Percentiles rank a stretch among this genome's conserved stretches.
phyloP scores from a whole-genome alignment of 1,139 yeast genomes.

The Kodamaea arcana region DNA sequence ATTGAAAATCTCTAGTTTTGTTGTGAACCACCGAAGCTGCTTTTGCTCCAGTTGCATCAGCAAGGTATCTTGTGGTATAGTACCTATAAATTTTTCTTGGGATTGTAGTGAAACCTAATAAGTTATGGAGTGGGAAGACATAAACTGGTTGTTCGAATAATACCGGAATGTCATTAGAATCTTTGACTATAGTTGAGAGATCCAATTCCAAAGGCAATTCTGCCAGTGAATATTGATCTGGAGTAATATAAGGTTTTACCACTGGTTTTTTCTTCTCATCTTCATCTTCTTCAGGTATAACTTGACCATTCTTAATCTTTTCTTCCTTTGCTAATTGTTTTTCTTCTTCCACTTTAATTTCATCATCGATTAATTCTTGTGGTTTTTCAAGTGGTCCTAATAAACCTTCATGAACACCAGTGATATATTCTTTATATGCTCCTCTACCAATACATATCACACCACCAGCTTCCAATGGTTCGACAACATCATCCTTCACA shows the following conservation, averaged over 20 bases:
- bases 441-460: constrained; percentile 93
- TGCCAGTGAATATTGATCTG: constrained; percentile 52
- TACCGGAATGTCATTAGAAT: constrained; percentile 47
- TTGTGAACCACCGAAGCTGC: constrained; percentile 60
- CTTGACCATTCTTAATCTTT: constrained; percentile 12
- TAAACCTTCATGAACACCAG: constrained; percentile 92
- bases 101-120: constrained; percentile 72
- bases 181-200: constrained; percentile 19
- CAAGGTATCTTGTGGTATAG: constrained; percentile 66
- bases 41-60: constrained; percentile 64
- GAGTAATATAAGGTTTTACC: constrained; percentile 58
- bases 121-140: constrained; percentile 68
- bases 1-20: constrained; percentile 51
- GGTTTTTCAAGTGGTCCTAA: constrained; percentile 86
- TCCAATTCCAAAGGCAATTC: constrained; percentile 61
- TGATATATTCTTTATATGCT: constrained; percentile 86
- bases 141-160: constrained; percentile 71
- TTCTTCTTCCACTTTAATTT: constrained; percentile 20
- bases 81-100: constrained; percentile 77
- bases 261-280: constrained; percentile 33
- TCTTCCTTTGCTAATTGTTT: constrained; percentile 14
- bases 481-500: constrained; percentile 46
- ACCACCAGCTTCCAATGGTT: constrained; percentile 63
- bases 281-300: constrained; percentile 15
- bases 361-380: constrained; percentile 25